Evolutionary conservation across 202 grass and related monocot genomes (phyloP).

Genomic region (Panicum hallii): DNA sequence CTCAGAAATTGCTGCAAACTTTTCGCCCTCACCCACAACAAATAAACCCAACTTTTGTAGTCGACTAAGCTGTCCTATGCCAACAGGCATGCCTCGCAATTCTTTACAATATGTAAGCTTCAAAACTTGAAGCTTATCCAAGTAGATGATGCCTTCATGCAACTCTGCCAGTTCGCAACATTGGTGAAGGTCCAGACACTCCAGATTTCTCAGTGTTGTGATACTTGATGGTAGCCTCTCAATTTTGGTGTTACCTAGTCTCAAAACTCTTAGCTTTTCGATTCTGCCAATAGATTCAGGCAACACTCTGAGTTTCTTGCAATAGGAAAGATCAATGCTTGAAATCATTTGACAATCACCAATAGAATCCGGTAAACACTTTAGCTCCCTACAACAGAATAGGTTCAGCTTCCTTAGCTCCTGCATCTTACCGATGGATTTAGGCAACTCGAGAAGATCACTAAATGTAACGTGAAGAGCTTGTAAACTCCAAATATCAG

Average conservation of each 20-base stretch:
- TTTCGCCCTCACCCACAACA: not conserved
- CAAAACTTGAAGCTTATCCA: slow-evolving; percentile 26
- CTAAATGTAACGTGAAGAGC: not conserved
- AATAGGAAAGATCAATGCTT: not conserved
- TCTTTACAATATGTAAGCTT: rapidly evolving
- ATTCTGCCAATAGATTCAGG: not conserved
- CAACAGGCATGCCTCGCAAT: not conserved
- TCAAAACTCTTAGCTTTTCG: not conserved
- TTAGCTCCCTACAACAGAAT: rapidly evolving
- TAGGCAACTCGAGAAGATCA: not conserved
- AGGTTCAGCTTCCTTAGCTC: slow-evolving; percentile 11
- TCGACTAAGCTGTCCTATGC: not conserved
- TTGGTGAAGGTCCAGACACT: not conserved
- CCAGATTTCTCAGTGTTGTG: not conserved
- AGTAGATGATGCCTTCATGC: not conserved
- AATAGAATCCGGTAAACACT: slow-evolving; percentile 21
- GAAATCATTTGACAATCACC: slow-evolving; percentile 11
- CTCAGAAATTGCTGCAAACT: not conserved
- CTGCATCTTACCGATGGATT: slow-evolving; percentile 27
- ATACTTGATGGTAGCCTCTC: not conserved
- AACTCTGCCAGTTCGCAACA: not conserved
- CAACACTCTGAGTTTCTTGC: not conserved
- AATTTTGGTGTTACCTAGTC: not conserved
- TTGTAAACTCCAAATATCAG: slow-evolving; percentile 39
- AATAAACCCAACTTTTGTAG: not conserved